Conservation (phyloP, 305 asterid genomes). For the Coffea humblotiana region DNA sequence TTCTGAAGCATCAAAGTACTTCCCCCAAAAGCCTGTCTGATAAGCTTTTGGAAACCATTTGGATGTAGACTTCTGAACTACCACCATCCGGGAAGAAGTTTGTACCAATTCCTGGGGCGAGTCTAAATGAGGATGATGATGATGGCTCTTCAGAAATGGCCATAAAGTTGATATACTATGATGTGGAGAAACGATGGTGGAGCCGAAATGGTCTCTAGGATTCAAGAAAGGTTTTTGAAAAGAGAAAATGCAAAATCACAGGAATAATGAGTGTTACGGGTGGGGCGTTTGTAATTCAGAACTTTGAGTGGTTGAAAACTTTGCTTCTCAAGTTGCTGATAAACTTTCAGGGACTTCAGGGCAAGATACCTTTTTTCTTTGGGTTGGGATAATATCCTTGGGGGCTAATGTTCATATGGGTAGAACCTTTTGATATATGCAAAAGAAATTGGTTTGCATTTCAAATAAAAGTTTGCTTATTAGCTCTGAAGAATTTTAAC, state of each 20-base stretch:
- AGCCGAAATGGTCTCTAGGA: background rate
- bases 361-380: no score
- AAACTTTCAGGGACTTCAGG: no score
- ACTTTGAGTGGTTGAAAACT: background rate
- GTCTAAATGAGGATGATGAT: background rate
- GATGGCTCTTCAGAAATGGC: background rate
- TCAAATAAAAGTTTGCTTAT: no score
- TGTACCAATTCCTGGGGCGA: background rate
- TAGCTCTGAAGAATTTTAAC: background rate
- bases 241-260: constrained; percentile 1
- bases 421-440: background rate
- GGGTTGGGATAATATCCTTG: no score
- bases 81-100: background rate
- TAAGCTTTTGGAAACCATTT: constrained; percentile 31
- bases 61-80: constrained; percentile 13
- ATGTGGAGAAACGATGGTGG: background rate
- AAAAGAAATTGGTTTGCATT: no score
- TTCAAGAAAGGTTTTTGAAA: constrained; percentile 1
- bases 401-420: background rate
- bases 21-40: constrained; percentile 44
- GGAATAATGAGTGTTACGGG: background rate
- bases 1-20: constrained; percentile 43
- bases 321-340: background rate
- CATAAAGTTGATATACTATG: background rate
- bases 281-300: background rate